These are phyloP conservation scores for Candida insectalens DNA, from an alignment of 805 yeast genomes.

Conservation along the genomic window DNA sequence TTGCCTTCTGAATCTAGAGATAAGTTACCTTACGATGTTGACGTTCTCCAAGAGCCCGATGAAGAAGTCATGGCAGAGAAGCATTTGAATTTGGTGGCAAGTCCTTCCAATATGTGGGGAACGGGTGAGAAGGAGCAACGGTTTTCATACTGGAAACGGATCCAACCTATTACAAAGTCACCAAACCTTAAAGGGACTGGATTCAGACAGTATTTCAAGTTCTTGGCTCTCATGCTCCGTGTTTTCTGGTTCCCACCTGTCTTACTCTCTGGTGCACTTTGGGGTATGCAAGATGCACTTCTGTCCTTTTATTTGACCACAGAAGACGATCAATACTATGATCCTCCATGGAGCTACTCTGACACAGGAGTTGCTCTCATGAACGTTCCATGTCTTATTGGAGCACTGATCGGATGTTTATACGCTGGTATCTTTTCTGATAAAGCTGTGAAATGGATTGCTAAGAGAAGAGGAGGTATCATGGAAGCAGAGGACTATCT, in stretches of 20 bases:
- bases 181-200: conserved; percentile 56
- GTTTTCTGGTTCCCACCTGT: conserved; percentile 60
- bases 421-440: conserved; percentile 56
- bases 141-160: conserved; percentile 34
- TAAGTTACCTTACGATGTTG: neutral
- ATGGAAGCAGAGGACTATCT: conserved; percentile 59
- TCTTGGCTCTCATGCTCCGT: conserved; percentile 39
- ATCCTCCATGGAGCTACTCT: conserved; percentile 56
- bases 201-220: conserved; percentile 49
- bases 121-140: conserved; percentile 32
- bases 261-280: conserved; percentile 55
- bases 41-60: neutral
- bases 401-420: conserved; percentile 57
- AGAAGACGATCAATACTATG: conserved; percentile 58
- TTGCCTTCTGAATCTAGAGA: conserved; percentile 3
- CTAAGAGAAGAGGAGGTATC: conserved; percentile 50
- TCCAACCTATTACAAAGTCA: conserved; percentile 44
- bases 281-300: conserved; percentile 77
- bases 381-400: conserved; percentile 64
- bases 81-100: no score
- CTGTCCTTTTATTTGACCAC: conserved; percentile 67
- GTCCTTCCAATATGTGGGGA: conserved; percentile 15
- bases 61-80: neutral
- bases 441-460: conserved; percentile 49
- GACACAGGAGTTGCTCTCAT: conserved; percentile 62